These are phyloP conservation scores for Mycena sanguinolenta DNA, from an alignment of 768 basidiomycete genomes.

Conservation along the genomic window DNA sequence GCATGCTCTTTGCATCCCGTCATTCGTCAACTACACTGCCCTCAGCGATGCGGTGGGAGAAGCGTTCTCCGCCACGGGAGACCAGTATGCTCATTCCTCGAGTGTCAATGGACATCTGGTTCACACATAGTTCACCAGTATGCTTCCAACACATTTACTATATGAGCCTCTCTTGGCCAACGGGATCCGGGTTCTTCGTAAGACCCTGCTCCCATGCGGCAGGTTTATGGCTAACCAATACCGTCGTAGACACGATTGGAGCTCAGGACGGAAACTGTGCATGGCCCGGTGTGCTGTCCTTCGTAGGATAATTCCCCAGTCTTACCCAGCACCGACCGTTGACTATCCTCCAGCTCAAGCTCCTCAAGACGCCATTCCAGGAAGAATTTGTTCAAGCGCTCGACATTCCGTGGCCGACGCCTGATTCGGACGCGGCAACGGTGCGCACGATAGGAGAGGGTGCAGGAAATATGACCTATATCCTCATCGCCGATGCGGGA, in stretches of 20 bases:
- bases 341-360: constrained; percentile 27
- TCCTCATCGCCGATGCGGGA: constrained; percentile 42
- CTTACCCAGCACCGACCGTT: neutral
- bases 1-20: constrained; percentile 8
- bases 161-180: constrained; percentile 39
- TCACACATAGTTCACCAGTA: constrained; percentile 12
- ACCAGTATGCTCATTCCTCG: constrained; percentile 8
- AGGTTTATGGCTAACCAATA: neutral
- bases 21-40: constrained; percentile 18
- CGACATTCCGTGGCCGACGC: constrained; percentile 42
- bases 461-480: constrained; percentile 46
- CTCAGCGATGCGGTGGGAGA: constrained; percentile 3
- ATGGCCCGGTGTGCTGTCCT: constrained; percentile 42
- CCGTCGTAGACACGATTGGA: constrained; percentile 40
- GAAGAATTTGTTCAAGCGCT: constrained; percentile 37
- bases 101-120: neutral
- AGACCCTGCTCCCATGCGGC: constrained; percentile 3
- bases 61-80: constrained; percentile 21
- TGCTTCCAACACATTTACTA: constrained; percentile 35
- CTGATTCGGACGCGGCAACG: constrained; percentile 37
- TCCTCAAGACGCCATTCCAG: constrained; percentile 39
- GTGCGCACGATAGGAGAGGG: constrained; percentile 45
- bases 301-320: constrained; percentile 34
- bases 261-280: constrained; percentile 42
- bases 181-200: constrained; percentile 43